Conservation (phyloP, 192 early-diverging fungal species). For the Backusella parvicylindrica region DNA sequence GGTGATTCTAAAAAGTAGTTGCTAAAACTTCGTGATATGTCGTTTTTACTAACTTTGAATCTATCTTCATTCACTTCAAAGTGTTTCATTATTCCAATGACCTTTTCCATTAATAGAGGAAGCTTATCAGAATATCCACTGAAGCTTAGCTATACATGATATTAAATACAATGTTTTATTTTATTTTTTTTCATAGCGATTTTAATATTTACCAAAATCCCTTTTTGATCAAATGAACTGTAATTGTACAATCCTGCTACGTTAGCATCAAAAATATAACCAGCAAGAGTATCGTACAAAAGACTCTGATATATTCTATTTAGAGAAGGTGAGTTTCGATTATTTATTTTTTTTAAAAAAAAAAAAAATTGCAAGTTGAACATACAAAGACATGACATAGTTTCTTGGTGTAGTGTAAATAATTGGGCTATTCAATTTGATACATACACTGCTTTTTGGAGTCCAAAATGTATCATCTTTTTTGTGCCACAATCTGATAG, state of each 20-base stretch:
- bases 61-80: slow-evolving; percentile 53
- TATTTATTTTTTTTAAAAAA: too few relatives aligned
- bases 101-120: slow-evolving; percentile 55
- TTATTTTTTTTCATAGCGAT: slow-evolving; percentile 38
- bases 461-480: slow-evolving; percentile 88
- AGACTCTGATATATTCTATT: slow-evolving; percentile 35
- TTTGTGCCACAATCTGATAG: slow-evolving; percentile 83
- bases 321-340: background rate
- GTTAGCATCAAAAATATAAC: slow-evolving; percentile 38
- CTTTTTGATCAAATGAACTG: slow-evolving; percentile 41
- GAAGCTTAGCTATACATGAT: slow-evolving; percentile 44
- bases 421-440: slow-evolving; percentile 64
- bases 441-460: slow-evolving; percentile 75
- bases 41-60: slow-evolving; percentile 71
- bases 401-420: slow-evolving; percentile 68
- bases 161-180: slow-evolving; percentile 52
- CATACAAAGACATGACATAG: slow-evolving; percentile 45
- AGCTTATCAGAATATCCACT: slow-evolving; percentile 86
- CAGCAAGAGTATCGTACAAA: slow-evolving; percentile 35
- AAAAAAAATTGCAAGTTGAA: background rate
- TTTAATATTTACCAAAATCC: slow-evolving; percentile 55
- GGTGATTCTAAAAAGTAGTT: slow-evolving; percentile 72
- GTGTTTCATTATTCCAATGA: slow-evolving; percentile 57
- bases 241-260: slow-evolving; percentile 59
- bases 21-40: slow-evolving; percentile 52